Evolutionary conservation across 176 grass and related monocot species (phyloP).

Genomic region (Bonia amplexicaulis): DNA sequence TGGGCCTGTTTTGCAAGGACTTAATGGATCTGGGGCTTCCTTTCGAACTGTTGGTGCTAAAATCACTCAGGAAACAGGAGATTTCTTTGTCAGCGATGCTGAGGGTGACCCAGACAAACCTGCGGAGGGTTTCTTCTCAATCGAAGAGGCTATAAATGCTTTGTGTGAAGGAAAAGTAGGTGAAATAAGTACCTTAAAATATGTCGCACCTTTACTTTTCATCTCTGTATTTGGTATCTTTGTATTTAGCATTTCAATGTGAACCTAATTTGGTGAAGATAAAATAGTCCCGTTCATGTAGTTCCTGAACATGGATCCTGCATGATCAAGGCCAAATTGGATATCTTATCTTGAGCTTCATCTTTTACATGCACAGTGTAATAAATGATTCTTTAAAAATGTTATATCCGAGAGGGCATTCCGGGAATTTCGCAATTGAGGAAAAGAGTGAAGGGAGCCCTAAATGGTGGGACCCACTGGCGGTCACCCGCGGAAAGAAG

Average conservation of each 20-base stretch:
- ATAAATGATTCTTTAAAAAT: neutral
- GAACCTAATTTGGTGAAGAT: neutral
- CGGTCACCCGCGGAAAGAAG: too few relatives aligned
- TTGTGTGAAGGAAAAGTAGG: conserved; percentile 66
- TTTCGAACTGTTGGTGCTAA: conserved; percentile 70
- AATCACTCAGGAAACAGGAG: conserved; percentile 79
- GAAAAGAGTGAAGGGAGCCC: too few relatives aligned
- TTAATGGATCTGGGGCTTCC: conserved; percentile 31
- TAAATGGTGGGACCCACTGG: too few relatives aligned
- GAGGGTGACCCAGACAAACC: conserved; percentile 82
- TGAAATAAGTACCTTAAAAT: neutral
- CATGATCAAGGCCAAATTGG: neutral
- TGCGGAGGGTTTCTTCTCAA: conserved; percentile 65
- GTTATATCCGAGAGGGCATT: too few relatives aligned
- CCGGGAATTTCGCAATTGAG: too few relatives aligned
- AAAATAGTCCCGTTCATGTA: neutral
- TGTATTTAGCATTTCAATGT: neutral
- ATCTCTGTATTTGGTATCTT: neutral
- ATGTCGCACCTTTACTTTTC: neutral
- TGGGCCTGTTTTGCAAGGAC: conserved; percentile 45
- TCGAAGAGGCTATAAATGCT: conserved; percentile 64
- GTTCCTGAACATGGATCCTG: neutral
- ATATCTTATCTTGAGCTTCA: neutral
- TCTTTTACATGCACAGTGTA: neutral
- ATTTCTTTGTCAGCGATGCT: conserved; percentile 85